Percentiles rank a stretch among this genome's conserved stretches.
Evolutionary conservation across 345 rosid genomes (phyloP).

Genomic region (Melaleuca alternifolia): DNA sequence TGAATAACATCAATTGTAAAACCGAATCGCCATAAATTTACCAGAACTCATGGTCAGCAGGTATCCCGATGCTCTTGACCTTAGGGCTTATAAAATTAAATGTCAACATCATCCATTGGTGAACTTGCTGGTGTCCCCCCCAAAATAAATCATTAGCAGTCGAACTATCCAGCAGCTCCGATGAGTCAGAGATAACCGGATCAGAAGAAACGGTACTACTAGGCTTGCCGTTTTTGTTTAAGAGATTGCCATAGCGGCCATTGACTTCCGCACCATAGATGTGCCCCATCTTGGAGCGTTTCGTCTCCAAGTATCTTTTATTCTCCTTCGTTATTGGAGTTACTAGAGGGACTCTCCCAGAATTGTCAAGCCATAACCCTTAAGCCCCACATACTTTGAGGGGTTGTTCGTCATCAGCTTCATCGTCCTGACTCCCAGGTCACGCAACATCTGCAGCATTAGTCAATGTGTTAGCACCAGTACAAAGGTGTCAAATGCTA

Average conservation of each 20-base stretch:
- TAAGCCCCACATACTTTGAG: constrained; percentile 32
- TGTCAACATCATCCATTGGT: background rate
- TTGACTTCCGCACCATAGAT: constrained; percentile 38
- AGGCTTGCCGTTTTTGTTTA: constrained; percentile 6
- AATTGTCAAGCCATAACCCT: constrained; percentile 68
- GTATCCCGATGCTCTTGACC: background rate
- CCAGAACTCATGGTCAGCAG: background rate
- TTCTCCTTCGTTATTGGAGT: constrained; percentile 64
- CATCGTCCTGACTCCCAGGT: constrained; percentile 79
- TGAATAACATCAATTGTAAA: background rate
- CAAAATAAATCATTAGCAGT: background rate
- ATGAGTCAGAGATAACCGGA: background rate
- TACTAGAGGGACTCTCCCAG: constrained; percentile 62
- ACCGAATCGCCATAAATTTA: background rate
- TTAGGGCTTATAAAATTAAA: background rate
- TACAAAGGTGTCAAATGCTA: too few relatives aligned
- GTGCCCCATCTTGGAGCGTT: constrained; percentile 25
- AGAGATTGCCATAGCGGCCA: constrained; percentile 15
- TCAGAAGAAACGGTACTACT: background rate
- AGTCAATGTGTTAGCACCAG: too few relatives aligned
- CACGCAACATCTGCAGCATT: constrained; percentile 49
- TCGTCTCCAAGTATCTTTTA: constrained; percentile 69
- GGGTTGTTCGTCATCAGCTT: constrained; percentile 91
- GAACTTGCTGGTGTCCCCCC: too few relatives aligned
- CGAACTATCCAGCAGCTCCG: background rate